Base-by-base conservation (phyloP, 1,284 basidiomycete species). In the Trichosporon sp. region DNA sequence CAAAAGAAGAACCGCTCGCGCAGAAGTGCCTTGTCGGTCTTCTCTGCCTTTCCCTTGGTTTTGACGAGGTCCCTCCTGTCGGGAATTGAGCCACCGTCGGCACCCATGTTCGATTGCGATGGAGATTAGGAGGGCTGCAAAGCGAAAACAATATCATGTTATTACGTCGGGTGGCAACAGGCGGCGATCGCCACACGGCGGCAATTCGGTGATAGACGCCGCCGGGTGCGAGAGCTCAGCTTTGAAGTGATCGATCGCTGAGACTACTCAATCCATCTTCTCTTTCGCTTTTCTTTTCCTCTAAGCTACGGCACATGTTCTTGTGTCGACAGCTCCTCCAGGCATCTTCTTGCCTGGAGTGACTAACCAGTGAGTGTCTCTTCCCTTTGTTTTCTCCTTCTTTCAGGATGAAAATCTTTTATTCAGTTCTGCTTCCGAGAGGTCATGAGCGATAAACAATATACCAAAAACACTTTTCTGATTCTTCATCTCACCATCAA, bases 1-100 rank as follows among this genome's bases (percentile, higher is more conserved):
- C 94, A 96, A 74, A 89, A 91, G 69, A 90, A 86, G 91, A 91
- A 96, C 60, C 86, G 84, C n/a, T 92, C 92, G 32, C 88, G 85
- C 31, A 88, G 86, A 70, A 93, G 87, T 71, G 91, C 91, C 4
- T 90, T 88, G 79, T 89, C 92, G 71, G 92, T 89, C 56, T 88
- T 87, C 84, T 88, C 73, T 0, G 71, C 65, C 61, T 77, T 76
- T 11, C 73, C 74, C 59, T 77, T 78, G 19, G 76, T 80, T 72
- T 71, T 76, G 31, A 81, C 80, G 25, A 81, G 72, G 66, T 81
- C 80, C 14, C 78, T 66, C 61, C 80, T 70, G 65, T 81, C 77
- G 16, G 80, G 80, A 59, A 81, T 79, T 2, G 78, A 80, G 44
- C 79, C 79, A 57, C 79, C 79, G 68, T 81, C 79, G 56, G 77